These are phyloP conservation scores for Oryza officinalis DNA, from an alignment of 176 grass and related monocot genomes.

Conservation along the genomic window DNA sequence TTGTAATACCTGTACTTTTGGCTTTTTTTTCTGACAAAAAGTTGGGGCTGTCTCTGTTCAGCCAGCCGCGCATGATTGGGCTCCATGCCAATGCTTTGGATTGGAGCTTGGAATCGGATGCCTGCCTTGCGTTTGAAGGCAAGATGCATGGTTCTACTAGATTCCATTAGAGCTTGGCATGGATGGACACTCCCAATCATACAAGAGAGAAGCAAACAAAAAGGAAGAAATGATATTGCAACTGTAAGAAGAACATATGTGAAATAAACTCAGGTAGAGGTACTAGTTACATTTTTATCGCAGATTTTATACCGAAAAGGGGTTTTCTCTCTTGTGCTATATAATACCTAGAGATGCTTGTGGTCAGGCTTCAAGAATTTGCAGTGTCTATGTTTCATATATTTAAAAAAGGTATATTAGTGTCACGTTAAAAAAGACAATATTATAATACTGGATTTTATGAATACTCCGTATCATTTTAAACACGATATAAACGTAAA, in stretches of 20 bases:
- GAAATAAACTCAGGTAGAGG: neutral
- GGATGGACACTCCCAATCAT: neutral
- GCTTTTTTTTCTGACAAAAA: neutral
- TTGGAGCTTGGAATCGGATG: neutral
- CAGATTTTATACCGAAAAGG: too few species aligned
- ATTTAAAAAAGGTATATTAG: too few species aligned
- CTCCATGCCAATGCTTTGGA: constrained; percentile 6
- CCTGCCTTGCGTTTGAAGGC: constrained; percentile 21
- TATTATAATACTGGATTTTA: too few species aligned
- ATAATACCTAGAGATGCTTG: too few species aligned
- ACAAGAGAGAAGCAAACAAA: neutral
- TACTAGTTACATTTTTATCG: too few species aligned
- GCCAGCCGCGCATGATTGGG: constrained; percentile 5
- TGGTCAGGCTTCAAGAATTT: too few species aligned
- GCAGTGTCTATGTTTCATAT: too few species aligned
- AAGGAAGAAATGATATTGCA: neutral
- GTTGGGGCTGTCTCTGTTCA: constrained; percentile 1
- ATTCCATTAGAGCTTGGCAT: neutral
- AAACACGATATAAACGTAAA: too few species aligned
- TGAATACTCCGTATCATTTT: too few species aligned
- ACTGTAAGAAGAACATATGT: neutral
- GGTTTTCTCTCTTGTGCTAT: too few species aligned
- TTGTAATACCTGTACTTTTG: neutral
- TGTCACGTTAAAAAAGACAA: too few species aligned
- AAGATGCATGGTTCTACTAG: neutral